Evolutionary conservation across 2,329 filamentous ascomycete genomes (phyloP), one percentile per base, ranked within the genome.

Genomic region (Penicillium griseofulvum): DNA sequence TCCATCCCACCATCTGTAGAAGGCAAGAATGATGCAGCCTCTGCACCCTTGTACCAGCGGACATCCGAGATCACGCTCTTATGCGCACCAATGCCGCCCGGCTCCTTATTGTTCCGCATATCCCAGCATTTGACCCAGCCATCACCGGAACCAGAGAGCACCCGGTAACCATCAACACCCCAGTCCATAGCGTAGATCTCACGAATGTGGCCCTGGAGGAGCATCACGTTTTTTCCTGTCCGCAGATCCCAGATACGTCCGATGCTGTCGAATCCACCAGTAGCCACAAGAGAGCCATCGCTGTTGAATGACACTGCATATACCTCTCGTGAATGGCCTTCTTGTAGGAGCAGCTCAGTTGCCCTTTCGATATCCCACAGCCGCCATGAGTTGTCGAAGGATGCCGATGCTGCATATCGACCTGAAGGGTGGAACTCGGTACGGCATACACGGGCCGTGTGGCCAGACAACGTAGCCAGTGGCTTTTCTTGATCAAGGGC

Each of bases 111-210:
- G 66, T 94, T 93, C 43, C 94, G 86, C 49, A 99, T 82, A 70
- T 99, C 94, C 94, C 94, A 99, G 75, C 93, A 97, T 74, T 97
- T 97, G 68, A 96, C 87, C 84, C 94, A 97, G 17, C 93, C 93
- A 69, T 99, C 94, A 2, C 87, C 91, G 14, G 91, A 95, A 1
- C 91, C 92, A 0, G 91, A 91, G n/a, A 97, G 79, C 9, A 97
- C 85, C n/a, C 94, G 86, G 71, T 96, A 87, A 6, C 93, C 91
- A 69, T 99, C 94, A 0, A 87, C 83, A 55, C 89, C 87, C 94
- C 95, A 99, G 72, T 97, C 92, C 6, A 97, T 79, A 0, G 87
- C 91, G 67, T 96, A 92, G 51, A 99, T 96, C 14, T 95, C 92
- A 59, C 92, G 90, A 68, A 97, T 94, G 67, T 95, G 90, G 1